Percentiles rank a stretch among this genome's conserved stretches.
These are phyloP conservation scores for Papilionanthe hybrid DNA, from an alignment of 116 monocot species.

Conservation along the genomic window DNA sequence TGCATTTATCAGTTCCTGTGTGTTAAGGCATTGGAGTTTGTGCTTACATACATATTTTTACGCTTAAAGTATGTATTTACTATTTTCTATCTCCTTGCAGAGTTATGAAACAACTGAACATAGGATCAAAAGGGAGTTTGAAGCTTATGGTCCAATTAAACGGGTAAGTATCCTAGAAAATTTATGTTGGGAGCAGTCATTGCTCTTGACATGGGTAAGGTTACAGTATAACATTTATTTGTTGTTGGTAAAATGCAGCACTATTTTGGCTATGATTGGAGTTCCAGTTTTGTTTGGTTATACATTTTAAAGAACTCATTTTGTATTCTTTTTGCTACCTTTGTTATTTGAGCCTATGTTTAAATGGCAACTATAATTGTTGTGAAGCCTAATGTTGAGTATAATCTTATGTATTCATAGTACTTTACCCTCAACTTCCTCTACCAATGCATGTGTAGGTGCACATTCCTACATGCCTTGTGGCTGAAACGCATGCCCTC, in stretches of 20 bases:
- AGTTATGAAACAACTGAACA: conserved; percentile 93
- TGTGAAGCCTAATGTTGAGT: not conserved
- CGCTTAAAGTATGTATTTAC: not conserved
- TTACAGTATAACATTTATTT: conserved; percentile 1
- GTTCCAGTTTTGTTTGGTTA: conserved; percentile 1
- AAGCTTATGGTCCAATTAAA: conserved; percentile 96
- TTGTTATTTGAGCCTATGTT: not conserved
- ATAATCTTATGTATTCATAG: not conserved
- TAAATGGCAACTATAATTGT: not conserved
- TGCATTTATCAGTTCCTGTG: not conserved
- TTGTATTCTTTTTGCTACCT: not conserved
- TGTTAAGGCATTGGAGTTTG: not conserved
- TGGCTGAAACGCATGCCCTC: not conserved
- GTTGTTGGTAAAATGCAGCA: not conserved
- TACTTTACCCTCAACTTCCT: not conserved
- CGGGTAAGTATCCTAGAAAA: conserved; percentile 65
- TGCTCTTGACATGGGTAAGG: conserved; percentile 52
- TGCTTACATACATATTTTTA: no score
- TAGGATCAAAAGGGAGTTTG: conserved; percentile 97
- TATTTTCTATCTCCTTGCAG: conserved; percentile 31
- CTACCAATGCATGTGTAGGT: not conserved
- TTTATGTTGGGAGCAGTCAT: conserved; percentile 38
- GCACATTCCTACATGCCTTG: not conserved
- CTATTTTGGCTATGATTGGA: not conserved
- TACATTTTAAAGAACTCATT: not conserved